These are phyloP conservation scores for Emericellopsis cladophorae DNA, from an alignment of 2,329 filamentous ascomycete genomes.

Conservation along the genomic window DNA sequence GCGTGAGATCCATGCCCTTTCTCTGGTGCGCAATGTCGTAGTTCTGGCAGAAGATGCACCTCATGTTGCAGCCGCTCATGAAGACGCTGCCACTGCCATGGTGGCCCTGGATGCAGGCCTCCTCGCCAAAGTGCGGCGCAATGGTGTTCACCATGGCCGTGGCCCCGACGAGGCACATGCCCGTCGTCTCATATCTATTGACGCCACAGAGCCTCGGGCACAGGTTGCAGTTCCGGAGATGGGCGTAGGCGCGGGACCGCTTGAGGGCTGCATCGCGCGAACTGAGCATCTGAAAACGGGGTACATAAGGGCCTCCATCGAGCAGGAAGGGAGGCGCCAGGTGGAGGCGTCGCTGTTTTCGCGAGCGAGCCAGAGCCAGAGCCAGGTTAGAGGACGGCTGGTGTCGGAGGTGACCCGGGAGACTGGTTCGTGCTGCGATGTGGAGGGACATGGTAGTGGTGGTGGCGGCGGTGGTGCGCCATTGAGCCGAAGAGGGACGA, in stretches of 20 bases:
- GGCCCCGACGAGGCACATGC: constrained; percentile 65
- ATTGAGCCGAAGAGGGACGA: too few species aligned
- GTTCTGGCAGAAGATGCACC: constrained; percentile 72
- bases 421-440: too few species aligned
- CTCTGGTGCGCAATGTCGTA: constrained; percentile 71
- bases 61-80: constrained; percentile 62
- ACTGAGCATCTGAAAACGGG: constrained; percentile 57
- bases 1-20: constrained; percentile 69
- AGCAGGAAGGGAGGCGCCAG: constrained; percentile 57
- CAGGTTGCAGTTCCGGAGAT: constrained; percentile 68
- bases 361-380: background rate
- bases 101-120: constrained; percentile 74
- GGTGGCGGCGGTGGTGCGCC: too few species aligned
- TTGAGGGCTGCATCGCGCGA: constrained; percentile 61
- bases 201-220: constrained; percentile 68
- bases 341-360: constrained; percentile 22
- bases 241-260: constrained; percentile 58
- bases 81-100: constrained; percentile 72
- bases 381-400: background rate
- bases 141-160: constrained; percentile 73
- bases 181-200: constrained; percentile 69
- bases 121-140: constrained; percentile 75
- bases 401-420: background rate
- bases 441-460: too few species aligned
- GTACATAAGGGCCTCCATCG: constrained; percentile 49